These are phyloP conservation scores for Oryza meridionalis DNA, from an alignment of 176 grass and related monocot species.

Conservation along the genomic window DNA sequence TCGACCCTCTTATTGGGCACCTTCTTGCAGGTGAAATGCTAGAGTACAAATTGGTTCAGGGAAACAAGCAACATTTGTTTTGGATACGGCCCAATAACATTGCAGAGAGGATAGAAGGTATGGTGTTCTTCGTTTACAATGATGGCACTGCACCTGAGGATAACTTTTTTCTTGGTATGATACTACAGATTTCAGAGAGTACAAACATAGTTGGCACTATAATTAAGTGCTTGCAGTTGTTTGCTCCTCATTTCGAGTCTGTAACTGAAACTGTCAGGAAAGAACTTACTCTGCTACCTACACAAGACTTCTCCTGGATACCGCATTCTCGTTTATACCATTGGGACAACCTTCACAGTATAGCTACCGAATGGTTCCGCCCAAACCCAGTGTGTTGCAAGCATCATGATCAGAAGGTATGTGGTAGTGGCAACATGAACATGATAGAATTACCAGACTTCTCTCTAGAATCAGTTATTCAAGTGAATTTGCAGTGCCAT, in stretches of 20 bases:
- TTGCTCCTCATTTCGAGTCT: background rate
- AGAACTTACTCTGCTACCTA: background rate
- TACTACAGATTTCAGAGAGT: background rate
- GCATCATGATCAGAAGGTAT: background rate
- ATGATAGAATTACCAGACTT: background rate
- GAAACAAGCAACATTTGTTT: background rate
- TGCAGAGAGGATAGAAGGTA: background rate
- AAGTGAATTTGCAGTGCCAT: background rate
- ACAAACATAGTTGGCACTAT: constrained; percentile 1
- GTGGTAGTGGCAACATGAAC: background rate
- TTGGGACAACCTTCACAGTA: background rate
- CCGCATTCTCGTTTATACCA: background rate
- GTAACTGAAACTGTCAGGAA: constrained; percentile 1
- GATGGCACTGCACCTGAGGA: background rate
- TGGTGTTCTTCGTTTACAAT: background rate
- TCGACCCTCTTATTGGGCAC: background rate
- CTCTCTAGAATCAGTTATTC: background rate
- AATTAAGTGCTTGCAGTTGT: constrained; percentile 7
- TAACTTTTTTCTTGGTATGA: background rate
- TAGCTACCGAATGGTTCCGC: background rate
- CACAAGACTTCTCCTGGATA: constrained; percentile 4
- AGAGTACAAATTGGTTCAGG: background rate
- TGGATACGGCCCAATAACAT: background rate
- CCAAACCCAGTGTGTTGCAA: constrained; percentile 37
- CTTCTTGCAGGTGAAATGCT: background rate